Conservation (phyloP, 2,329 filamentous ascomycete species). For the Colletotrichum caudatum region DNA sequence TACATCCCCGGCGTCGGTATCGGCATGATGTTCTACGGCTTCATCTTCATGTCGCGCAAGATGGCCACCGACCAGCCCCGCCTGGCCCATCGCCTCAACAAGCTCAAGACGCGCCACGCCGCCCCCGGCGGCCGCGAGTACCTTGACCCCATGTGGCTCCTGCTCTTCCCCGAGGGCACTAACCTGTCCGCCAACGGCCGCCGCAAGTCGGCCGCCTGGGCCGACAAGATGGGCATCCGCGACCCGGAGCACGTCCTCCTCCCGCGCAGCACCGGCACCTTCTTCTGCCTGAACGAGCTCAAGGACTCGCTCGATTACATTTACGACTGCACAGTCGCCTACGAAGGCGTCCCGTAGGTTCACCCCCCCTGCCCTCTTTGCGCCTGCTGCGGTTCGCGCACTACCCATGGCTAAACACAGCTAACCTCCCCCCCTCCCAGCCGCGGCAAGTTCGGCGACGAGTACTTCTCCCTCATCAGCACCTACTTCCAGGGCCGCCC, state of each 20-base stretch:
- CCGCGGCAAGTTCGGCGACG: constrained; percentile 86
- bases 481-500: constrained; percentile 90
- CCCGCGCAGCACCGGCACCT: constrained; percentile 83
- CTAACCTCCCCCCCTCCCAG: constrained; percentile 54
- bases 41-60: constrained; percentile 92
- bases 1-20: constrained; percentile 83
- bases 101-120: constrained; percentile 70
- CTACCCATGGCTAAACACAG: constrained; percentile 5
- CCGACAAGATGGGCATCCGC: constrained; percentile 77
- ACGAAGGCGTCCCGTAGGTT: constrained; percentile 91
- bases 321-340: constrained; percentile 95
- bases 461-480: constrained; percentile 86
- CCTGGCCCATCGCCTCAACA: constrained; percentile 78
- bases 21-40: constrained; percentile 87
- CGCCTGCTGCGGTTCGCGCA: no score
- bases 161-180: constrained; percentile 90
- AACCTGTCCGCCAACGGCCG: constrained; percentile 80
- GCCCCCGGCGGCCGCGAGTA: constrained; percentile 67
- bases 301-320: constrained; percentile 82
- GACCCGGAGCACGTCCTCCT: constrained; percentile 81
- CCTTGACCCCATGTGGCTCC: constrained; percentile 87
- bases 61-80: constrained; percentile 83
- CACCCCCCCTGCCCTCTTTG: not conserved
- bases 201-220: constrained; percentile 79
- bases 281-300: constrained; percentile 83